Evolutionary conservation across 2,329 filamentous ascomycete genomes (phyloP), one percentile per base, ranked within the genome.

Genomic region (Aureobasidium zeae): DNA sequence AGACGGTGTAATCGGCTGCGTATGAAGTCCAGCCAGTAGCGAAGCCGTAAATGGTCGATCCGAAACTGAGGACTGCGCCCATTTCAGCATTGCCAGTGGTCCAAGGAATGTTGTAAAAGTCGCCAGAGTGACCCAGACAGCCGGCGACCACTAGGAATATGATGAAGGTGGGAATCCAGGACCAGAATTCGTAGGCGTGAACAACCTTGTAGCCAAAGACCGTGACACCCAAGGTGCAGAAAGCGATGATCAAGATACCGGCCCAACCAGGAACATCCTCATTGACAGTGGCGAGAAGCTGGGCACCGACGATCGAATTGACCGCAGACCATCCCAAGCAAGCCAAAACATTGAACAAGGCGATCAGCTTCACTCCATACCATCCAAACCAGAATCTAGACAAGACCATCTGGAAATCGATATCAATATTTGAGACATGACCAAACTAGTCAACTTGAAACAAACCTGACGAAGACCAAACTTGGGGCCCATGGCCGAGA

Each of bases 1-100:
- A 88, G 38, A 86, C 81, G 16, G 81, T 86, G 60, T 87, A 89
- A 57, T 89, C 84, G 7, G 82, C 79, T 0, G 83, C 82, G 48
- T 80, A 83, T 5, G 74, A 74, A 1, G 80, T 77, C 83, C 85
- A 91, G 45, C 84, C 75, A 2, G 82, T 79, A 13, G 79, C 72
- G 56, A 83, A 81, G 28, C 81, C 76, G 59, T 77, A 81, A 24
- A 87, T 68, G 13, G 79, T 72, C 10, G 79, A 71, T 32, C 77
- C 73, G 55, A 83, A 83, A 45, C 76, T 79, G 33, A 91, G 68
- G 29, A 81, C 62, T 44, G 67, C 57, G 46, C 81, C 74, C 44
- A 81, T 63, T 55, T 86, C 81, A 1, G 69, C 63, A 2, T 57
- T 70, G 5, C 81, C 81, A 1, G 65, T 61, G 7, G 62, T 63